These are phyloP conservation scores for Myxozyma sirexii DNA, from an alignment of 805 yeast species.

Conservation along the genomic window DNA sequence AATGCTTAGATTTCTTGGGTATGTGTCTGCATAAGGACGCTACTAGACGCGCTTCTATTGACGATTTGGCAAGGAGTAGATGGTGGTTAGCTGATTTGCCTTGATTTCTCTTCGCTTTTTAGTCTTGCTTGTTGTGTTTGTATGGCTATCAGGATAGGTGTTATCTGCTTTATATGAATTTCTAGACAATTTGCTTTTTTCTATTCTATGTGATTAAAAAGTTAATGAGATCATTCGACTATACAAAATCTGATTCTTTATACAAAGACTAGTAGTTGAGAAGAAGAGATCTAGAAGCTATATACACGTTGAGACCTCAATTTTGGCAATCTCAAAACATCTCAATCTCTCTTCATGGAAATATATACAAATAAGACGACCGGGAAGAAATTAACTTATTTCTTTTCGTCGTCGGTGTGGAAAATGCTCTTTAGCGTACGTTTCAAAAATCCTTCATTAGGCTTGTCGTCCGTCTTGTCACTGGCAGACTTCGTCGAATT, in stretches of 20 bases:
- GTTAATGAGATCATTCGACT: neutral
- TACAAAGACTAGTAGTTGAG: neutral
- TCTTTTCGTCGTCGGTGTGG: conserved; percentile 16
- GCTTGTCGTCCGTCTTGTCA: neutral
- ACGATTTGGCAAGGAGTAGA: conserved; percentile 19
- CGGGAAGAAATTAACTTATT: neutral
- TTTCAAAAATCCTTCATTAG: conserved; percentile 22
- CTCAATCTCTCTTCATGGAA: neutral
- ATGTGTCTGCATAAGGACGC: conserved; percentile 27
- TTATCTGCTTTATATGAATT: neutral
- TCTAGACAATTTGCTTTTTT: neutral
- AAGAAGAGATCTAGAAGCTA: neutral
- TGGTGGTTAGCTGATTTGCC: conserved; percentile 34
- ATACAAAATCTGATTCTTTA: neutral
- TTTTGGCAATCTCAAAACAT: neutral
- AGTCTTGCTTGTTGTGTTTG: neutral
- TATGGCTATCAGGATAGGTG: neutral
- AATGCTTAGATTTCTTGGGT: conserved; percentile 24
- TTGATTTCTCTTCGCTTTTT: neutral
- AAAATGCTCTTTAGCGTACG: conserved; percentile 25
- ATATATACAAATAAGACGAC: neutral
- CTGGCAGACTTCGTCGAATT: neutral
- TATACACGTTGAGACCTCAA: neutral
- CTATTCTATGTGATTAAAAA: neutral
- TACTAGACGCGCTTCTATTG: conserved; percentile 23